Evolutionary conservation across 2,329 filamentous ascomycete genomes (phyloP).

Genomic region (Boeremia lycopersici): DNA sequence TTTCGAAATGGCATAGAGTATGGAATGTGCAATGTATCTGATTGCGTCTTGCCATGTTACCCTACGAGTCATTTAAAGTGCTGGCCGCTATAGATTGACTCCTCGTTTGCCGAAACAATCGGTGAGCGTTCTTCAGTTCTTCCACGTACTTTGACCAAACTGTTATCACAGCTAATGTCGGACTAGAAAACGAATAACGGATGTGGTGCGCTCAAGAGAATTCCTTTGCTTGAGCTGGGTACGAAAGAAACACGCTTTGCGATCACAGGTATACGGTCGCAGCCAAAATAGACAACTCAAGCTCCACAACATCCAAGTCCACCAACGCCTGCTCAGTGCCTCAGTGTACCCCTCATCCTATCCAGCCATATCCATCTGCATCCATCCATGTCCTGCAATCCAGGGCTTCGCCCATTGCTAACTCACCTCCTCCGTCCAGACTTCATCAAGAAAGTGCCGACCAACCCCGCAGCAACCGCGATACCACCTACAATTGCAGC

Average conservation of each 20-base stretch:
- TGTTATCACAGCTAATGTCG: background rate
- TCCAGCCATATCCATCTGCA: background rate
- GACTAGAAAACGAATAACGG: no score
- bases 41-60: background rate
- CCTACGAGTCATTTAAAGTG: background rate
- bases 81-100: conserved; percentile 21
- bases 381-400: background rate
- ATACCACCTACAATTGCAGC: conserved; percentile 94
- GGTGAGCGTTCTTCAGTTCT: conserved; percentile 26
- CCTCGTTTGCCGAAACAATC: conserved; percentile 27
- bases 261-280: conserved; percentile 11
- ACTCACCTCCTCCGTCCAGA: conserved; percentile 58
- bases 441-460: conserved; percentile 84
- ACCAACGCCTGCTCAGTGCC: conserved; percentile 36
- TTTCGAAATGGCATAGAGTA: background rate
- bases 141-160: conserved; percentile 35
- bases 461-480: conserved; percentile 88
- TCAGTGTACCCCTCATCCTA: background rate
- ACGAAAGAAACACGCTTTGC: background rate
- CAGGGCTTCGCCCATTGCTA: background rate
- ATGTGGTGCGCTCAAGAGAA: no score
- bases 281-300: conserved; percentile 4
- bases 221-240: no score
- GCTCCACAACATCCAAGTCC: conserved; percentile 21
- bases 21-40: background rate